Conservation (phyloP, 306 rosid species). For the Fragaria nilgerrensis region DNA sequence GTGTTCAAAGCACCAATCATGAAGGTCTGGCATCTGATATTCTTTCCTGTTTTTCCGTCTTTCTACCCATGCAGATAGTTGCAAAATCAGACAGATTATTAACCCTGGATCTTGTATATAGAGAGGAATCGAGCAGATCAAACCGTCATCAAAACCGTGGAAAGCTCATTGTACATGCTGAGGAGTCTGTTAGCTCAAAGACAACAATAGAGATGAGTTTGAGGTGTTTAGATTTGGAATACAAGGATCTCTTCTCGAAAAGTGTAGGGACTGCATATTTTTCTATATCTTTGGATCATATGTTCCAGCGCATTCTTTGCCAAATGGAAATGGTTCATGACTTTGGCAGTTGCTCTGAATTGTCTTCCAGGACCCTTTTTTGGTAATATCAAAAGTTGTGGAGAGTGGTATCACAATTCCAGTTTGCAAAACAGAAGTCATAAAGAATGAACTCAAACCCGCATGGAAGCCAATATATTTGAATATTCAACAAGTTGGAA, state of each 20-base stretch:
- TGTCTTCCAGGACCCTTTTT: conserved; percentile 81
- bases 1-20: conserved; percentile 20
- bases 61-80: conserved; percentile 72
- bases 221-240: conserved; percentile 86
- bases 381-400: conserved; percentile 67
- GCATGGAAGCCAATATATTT: conserved; percentile 79
- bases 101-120: conserved; percentile 58
- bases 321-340: neutral
- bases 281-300: conserved; percentile 16
- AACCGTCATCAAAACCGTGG: conserved; percentile 50
- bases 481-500: conserved; percentile 92
- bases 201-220: conserved; percentile 67
- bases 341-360: conserved; percentile 25
- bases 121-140: conserved; percentile 56
- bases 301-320: neutral
- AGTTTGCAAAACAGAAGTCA: conserved; percentile 90
- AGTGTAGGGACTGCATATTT: conserved; percentile 57
- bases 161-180: conserved; percentile 73
- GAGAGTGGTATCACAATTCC: conserved; percentile 75
- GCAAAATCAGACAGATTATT: conserved; percentile 60
- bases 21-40: conserved; percentile 23
- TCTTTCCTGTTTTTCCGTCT: conserved; percentile 18
- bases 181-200: conserved; percentile 84
- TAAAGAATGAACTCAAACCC: conserved; percentile 85
- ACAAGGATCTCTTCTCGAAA: conserved; percentile 91